Conservation (phyloP, 2,329 filamentous ascomycete genomes). For the Setomelanomma holmii region DNA sequence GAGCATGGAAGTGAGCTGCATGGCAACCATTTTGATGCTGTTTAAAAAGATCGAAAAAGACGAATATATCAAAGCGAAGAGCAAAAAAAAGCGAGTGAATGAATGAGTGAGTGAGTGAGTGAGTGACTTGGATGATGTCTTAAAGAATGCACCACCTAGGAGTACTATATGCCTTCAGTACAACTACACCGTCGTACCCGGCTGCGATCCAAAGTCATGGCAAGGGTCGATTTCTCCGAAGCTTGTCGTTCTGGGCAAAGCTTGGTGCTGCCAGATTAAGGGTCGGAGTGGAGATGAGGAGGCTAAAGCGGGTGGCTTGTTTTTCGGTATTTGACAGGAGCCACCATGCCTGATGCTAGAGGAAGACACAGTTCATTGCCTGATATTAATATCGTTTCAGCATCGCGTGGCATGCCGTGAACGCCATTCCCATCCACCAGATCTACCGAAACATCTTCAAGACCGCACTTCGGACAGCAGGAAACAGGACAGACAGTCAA, state of each 20-base stretch:
- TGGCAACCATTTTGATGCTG: conserved; percentile 28
- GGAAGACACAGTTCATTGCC: too few relatives aligned
- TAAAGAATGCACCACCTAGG: not conserved
- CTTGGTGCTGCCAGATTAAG: conserved; percentile 34
- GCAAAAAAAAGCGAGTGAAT: not conserved
- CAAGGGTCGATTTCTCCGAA: conserved; percentile 12
- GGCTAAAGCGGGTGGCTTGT: conserved; percentile 14
- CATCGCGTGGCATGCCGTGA: too few relatives aligned
- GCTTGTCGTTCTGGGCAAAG: conserved; percentile 38
- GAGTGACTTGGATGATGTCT: conserved; percentile 4
- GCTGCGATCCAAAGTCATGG: conserved; percentile 3
- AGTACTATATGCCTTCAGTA: conserved; percentile 22
- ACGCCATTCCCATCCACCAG: too few relatives aligned
- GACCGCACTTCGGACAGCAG: too few relatives aligned
- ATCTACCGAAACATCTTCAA: too few relatives aligned
- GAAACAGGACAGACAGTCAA: conserved; percentile 2
- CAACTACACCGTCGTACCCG: not conserved
- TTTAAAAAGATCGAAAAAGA: too few relatives aligned
- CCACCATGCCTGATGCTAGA: too few relatives aligned
- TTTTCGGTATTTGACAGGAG: not conserved
- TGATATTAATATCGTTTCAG: too few relatives aligned
- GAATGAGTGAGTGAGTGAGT: conserved; percentile 18
- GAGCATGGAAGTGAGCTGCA: conserved; percentile 26
- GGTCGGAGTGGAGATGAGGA: conserved; percentile 23
- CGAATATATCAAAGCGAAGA: not conserved